Percentiles rank a stretch among this genome's conserved stretches.
These are phyloP conservation scores for Papiliotrema laurentii DNA, from an alignment of 1,284 basidiomycete genomes.

Conservation along the genomic window DNA sequence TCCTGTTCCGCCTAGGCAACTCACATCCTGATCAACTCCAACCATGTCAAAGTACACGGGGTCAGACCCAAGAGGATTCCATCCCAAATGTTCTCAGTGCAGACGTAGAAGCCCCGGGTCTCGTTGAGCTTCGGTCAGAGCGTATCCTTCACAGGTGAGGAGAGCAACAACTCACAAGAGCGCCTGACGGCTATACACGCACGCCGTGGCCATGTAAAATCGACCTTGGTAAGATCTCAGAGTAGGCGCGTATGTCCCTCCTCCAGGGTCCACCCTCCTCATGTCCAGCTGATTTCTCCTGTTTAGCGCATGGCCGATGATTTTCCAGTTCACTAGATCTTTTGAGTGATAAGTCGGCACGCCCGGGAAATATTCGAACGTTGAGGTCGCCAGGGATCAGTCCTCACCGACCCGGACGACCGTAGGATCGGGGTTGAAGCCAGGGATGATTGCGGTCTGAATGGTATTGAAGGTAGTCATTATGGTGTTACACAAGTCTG, in stretches of 20 bases:
- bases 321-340: slow-evolving; percentile 25
- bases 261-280: slow-evolving; percentile 15
- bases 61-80: slow-evolving; percentile 20
- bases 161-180: not conserved
- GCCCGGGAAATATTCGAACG: slow-evolving; percentile 26
- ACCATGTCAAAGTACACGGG: slow-evolving; percentile 18
- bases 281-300: slow-evolving; percentile 21
- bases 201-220: slow-evolving; percentile 25
- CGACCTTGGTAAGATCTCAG: slow-evolving; percentile 20
- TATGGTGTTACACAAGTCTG: too few relatives aligned
- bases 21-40: slow-evolving; percentile 26
- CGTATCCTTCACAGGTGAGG: not conserved
- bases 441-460: too few relatives aligned
- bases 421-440: too few relatives aligned
- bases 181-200: not conserved
- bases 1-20: slow-evolving; percentile 6
- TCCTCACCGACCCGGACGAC: too few relatives aligned
- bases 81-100: slow-evolving; percentile 26
- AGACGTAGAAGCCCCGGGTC: slow-evolving; percentile 25
- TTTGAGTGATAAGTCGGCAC: slow-evolving; percentile 25
- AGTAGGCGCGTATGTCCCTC: slow-evolving; percentile 26
- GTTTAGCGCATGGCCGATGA: slow-evolving; percentile 28
- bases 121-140: too few relatives aligned
- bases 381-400: too few relatives aligned
- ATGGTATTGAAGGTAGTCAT: too few relatives aligned